Percentiles rank a stretch among this genome's conserved stretches.
These are phyloP conservation scores for Penicillium psychrosexuale DNA, from an alignment of 2,329 filamentous ascomycete genomes.

Conservation along the genomic window DNA sequence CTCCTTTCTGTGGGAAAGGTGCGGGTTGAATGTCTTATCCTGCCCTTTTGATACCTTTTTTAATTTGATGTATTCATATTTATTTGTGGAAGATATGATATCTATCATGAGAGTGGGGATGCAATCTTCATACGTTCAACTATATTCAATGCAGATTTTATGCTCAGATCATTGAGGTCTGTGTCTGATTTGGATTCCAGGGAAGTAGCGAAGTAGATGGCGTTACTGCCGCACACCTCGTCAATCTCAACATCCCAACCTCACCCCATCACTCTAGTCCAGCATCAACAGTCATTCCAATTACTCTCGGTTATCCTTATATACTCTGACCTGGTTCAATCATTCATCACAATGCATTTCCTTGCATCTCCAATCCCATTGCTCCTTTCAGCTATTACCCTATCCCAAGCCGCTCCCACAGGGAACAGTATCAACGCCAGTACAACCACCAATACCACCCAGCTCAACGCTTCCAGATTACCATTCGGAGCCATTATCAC, in stretches of 20 bases:
- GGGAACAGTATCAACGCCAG: not conserved
- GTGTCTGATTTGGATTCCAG: not conserved
- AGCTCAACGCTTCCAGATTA: constrained; percentile 8
- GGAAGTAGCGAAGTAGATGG: not conserved
- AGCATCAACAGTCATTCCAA: not conserved
- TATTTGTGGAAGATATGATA: constrained; percentile 2
- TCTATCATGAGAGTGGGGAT: constrained; percentile 2
- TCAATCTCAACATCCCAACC: not conserved
- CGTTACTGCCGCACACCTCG: not conserved
- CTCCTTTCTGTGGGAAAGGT: constrained; percentile 3
- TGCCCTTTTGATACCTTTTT: constrained; percentile 22
- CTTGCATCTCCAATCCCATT: not conserved
- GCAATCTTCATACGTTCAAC: not conserved
- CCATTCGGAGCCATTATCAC: constrained; percentile 45
- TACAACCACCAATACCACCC: not conserved
- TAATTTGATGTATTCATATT: constrained; percentile 23
- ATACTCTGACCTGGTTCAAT: not conserved
- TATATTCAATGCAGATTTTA: not conserved
- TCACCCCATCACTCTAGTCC: not conserved
- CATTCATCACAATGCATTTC: not conserved
- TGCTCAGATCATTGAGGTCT: not conserved
- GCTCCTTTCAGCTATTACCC: not conserved
- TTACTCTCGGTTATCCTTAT: not conserved
- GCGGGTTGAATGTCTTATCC: constrained; percentile 20
- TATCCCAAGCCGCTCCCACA: constrained; percentile 1